phyloP scores from a whole-genome alignment of 805 yeast species.

The Saturnispora mendoncae region DNA sequence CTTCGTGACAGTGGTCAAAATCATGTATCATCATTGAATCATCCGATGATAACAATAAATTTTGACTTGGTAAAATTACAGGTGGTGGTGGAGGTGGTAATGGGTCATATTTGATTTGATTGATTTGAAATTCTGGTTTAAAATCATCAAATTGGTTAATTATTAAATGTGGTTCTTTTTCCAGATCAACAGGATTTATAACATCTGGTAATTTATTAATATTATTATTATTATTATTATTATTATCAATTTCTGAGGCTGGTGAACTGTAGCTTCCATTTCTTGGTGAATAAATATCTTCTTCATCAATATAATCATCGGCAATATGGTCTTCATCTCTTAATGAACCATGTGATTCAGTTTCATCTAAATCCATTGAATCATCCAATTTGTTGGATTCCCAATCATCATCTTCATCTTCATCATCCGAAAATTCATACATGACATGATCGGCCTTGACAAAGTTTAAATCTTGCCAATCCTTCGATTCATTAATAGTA shows the following conservation, averaged over 20 bases:
- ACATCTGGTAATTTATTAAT: slow-evolving; percentile 2
- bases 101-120: slow-evolving; percentile 5
- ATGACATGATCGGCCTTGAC: slow-evolving; percentile 26
- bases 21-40: neutral
- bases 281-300: slow-evolving; percentile 16
- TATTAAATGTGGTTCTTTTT: slow-evolving; percentile 4
- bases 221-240: neutral
- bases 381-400: slow-evolving; percentile 19
- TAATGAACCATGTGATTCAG: slow-evolving; percentile 7
- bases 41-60: neutral
- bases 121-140: slow-evolving; percentile 16
- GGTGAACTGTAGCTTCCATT: slow-evolving; percentile 1
- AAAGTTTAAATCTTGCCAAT: slow-evolving; percentile 26
- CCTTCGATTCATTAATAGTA: slow-evolving; percentile 9
- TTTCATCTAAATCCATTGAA: slow-evolving; percentile 26
- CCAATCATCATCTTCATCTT: slow-evolving; percentile 26
- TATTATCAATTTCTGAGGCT: slow-evolving; percentile 6
- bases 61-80: slow-evolving; percentile 6
- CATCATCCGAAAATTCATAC: slow-evolving; percentile 27
- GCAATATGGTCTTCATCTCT: slow-evolving; percentile 10
- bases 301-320: slow-evolving; percentile 9
- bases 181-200: slow-evolving; percentile 12
- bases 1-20: neutral
- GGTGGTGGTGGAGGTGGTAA: slow-evolving; percentile 15
- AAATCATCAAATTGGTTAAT: slow-evolving; percentile 12